Evolutionary conservation across 176 grass and related monocot species (phyloP).

Genomic region (Eremochloa ophiuroides): DNA sequence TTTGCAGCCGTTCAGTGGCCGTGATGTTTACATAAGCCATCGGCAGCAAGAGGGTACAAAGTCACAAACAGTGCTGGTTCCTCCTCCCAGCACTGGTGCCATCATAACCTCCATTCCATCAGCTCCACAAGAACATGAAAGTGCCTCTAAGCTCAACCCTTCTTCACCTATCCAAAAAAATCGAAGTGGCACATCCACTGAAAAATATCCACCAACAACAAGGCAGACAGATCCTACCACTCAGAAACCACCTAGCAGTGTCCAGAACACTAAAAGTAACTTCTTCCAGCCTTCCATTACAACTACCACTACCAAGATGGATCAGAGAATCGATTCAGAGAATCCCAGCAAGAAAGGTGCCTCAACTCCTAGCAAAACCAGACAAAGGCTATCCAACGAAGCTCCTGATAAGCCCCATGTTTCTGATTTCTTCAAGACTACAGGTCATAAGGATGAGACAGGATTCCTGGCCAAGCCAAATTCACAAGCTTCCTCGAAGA

Average conservation of each 20-base stretch:
- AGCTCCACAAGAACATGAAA: slow-evolving; percentile 22
- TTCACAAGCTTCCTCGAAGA: background rate
- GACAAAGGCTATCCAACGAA: slow-evolving; percentile 7
- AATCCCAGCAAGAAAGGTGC: slow-evolving; percentile 16
- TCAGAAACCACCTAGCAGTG: slow-evolving; percentile 18
- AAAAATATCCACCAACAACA: background rate
- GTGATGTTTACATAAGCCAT: slow-evolving; percentile 18
- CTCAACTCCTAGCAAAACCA: slow-evolving; percentile 10
- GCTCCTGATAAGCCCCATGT: background rate
- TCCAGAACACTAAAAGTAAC: background rate
- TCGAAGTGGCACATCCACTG: slow-evolving; percentile 13
- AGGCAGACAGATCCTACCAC: slow-evolving; percentile 1
- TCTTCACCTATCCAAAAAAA: slow-evolving; percentile 13
- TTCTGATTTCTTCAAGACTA: slow-evolving; percentile 8
- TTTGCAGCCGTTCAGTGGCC: background rate
- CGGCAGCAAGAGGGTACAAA: slow-evolving; percentile 6
- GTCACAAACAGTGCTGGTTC: slow-evolving; percentile 15
- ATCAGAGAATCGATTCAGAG: background rate
- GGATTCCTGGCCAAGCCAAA: background rate
- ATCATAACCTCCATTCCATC: slow-evolving; percentile 7
- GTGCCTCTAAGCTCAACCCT: background rate
- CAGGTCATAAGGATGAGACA: background rate
- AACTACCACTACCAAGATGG: background rate
- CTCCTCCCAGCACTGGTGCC: slow-evolving; percentile 16
- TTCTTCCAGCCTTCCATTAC: slow-evolving; percentile 21